Conservation (phyloP, 495 filamentous ascomycete genomes). For the Lasiosphaeria miniovina region DNA sequence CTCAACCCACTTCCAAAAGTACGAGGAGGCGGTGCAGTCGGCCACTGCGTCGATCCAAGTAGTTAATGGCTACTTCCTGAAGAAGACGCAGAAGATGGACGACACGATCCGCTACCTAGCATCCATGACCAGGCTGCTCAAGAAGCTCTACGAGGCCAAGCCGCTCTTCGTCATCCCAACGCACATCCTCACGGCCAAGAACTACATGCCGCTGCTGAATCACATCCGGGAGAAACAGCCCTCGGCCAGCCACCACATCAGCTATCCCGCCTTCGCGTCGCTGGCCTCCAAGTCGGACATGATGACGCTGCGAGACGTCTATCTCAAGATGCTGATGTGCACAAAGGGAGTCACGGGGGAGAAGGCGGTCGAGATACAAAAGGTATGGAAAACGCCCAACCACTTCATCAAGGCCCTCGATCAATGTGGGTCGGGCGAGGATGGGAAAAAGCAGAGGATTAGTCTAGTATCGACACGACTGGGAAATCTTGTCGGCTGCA, state of each 20-base stretch:
- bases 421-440: conserved; percentile 41
- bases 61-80: conserved; percentile 79
- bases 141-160: conserved; percentile 59
- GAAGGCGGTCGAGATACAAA: conserved; percentile 79
- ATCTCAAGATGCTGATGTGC: conserved; percentile 86
- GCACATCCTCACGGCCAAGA: conserved; percentile 60
- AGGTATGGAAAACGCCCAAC: conserved; percentile 67
- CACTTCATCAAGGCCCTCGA: conserved; percentile 68
- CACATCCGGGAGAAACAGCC: conserved; percentile 50
- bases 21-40: conserved; percentile 64
- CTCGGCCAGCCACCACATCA: conserved; percentile 57
- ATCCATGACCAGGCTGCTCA: conserved; percentile 67
- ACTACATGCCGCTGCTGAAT: conserved; percentile 64
- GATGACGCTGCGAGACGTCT: conserved; percentile 71
- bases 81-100: conserved; percentile 71
- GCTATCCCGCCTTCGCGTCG: conserved; percentile 67
- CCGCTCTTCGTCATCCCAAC: conserved; percentile 61
- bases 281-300: conserved; percentile 72
- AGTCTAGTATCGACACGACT: conserved; percentile 54
- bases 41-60: conserved; percentile 80
- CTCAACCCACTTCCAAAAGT: conserved; percentile 44
- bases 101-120: conserved; percentile 78
- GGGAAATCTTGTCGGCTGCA: conserved; percentile 58
- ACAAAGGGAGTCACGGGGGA: conserved; percentile 73
- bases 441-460: conserved; percentile 46